Base-by-base conservation (phyloP, 768 basidiomycete genomes). In the Mycena indigotica region DNA sequence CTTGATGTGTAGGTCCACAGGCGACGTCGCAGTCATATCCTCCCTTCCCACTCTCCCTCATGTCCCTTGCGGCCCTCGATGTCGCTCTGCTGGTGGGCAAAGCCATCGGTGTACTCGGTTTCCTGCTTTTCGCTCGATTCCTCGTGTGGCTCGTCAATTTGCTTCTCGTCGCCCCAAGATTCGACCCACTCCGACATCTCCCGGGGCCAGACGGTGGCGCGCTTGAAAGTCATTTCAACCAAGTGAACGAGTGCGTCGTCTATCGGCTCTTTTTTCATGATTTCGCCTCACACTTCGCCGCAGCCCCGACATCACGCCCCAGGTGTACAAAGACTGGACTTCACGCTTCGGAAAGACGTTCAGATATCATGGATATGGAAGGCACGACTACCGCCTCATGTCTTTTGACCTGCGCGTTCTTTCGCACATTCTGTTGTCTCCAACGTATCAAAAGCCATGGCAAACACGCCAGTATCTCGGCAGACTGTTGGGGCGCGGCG, bases 401-500 rank as follows among this genome's bases (percentile, higher is more conserved):
- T 76, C 82, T 0, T 77, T 83, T 51, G 83, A 85, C 64, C 71
- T 79, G 52, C 75, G 77, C 12, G 78, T 75, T 13, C 66, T 82
- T 10, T 69, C 77, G 4, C 79, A 84, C 66, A 69, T 85, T 29
- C 72, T 84, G 24, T 79, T 70, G 61, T 80, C 80, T 1, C 61
- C 80, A 0, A 61, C 68, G 4, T 85, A 80, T 56, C 77, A 83
- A 62, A 85, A 83, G 64, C 83, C 84, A 5, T 82, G 81, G 81
- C 81, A 82, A 63, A 84, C 83, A 3, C 75, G 81, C 16, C 55
- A 70, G 29, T 71, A 82, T 32, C 66, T 85, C n/a, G 69, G 75
- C 21, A 71, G 75, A 28, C 69, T 84, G 4, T 73, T 84, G 61
- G 83, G 83, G 5, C 73, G 72, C 67, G 83, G 82, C 19, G 72